phyloP scores from a whole-genome alignment of 441 rosid genomes.

The Gossypium laxum region DNA sequence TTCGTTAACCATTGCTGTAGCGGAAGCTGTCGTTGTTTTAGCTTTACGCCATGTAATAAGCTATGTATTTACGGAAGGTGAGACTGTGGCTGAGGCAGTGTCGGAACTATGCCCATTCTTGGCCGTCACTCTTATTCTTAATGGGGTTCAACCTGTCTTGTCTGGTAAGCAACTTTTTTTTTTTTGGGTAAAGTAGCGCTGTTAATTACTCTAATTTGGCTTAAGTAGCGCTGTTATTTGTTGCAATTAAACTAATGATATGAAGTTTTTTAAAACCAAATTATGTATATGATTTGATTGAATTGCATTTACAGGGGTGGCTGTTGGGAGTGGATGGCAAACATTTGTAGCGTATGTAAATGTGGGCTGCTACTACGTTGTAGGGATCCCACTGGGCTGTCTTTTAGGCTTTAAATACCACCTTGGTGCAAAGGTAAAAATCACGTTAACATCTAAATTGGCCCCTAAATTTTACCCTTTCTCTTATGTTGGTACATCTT shows the following conservation, averaged over 20 bases:
- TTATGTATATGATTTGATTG: background rate
- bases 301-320: constrained; percentile 32
- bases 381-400: constrained; percentile 40
- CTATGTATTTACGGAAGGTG: constrained; percentile 43
- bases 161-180: constrained; percentile 34
- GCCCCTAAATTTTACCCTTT: too few relatives aligned
- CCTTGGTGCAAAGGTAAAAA: constrained; percentile 35
- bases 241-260: background rate
- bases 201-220: background rate
- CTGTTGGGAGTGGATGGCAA: constrained; percentile 63
- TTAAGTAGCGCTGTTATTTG: background rate
- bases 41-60: constrained; percentile 38
- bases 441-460: too few relatives aligned
- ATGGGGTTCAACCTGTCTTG: constrained; percentile 50
- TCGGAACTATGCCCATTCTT: constrained; percentile 39
- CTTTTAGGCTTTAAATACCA: constrained; percentile 41
- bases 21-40: constrained; percentile 28
- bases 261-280: background rate
- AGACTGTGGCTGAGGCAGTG: constrained; percentile 37
- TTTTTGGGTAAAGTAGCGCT: background rate
- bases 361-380: constrained; percentile 43
- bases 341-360: constrained; percentile 48
- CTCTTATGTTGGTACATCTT: too few relatives aligned
- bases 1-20: constrained; percentile 29
- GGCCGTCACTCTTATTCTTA: constrained; percentile 39